Evolutionary conservation across 2,329 filamentous ascomycete genomes (phyloP), one percentile per base, ranked within the genome.

Genomic region (Fusarium mangiferae): DNA sequence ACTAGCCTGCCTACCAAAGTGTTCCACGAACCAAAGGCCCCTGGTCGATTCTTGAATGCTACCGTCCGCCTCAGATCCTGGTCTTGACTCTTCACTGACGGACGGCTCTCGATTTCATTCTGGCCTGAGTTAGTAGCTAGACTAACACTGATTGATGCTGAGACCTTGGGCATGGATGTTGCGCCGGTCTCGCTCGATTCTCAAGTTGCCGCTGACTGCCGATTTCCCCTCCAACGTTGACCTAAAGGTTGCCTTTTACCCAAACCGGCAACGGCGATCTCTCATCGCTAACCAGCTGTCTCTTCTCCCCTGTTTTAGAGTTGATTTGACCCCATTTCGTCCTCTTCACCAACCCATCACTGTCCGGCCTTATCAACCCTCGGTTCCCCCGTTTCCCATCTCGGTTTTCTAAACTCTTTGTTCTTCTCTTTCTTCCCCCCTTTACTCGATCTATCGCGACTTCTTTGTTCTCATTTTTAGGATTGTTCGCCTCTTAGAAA

Each of bases 221-320:
- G 61, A 62, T 67, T 69, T 52, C 73, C 70, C 67, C 74, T 67
- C 68, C 58, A 67, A 64, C 66, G 57, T 51, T 65, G 54, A 55
- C 44, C 62, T 68, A 67, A 48, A 68, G 49, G 49, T 60, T 59
- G 62, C 45, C 52, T 72, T 73, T 78, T 64, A 62, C 77, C 72
- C 46, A 78, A 78, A 72, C 67, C 65, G 73, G 76, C 67, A 79
- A 78, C 75, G 75, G 62, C 64, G 68, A 78, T 79, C 77, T 67
- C 76, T 71, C 66, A 71, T 77, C 76, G 74, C 72, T 67, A 62
- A 66, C 63, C 56, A 42, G 64, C 69, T 62, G 63, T 66, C 72
- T 60, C 66, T 64, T 51, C 75, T 77, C 70, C 67, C 75, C 68
- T 63, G 58, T 77, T 77, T 79, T 77, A 77, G 69, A 79, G 75